Evolutionary conservation across 495 filamentous ascomycete species (phyloP).

Genomic region (Neurospora terricola): DNA sequence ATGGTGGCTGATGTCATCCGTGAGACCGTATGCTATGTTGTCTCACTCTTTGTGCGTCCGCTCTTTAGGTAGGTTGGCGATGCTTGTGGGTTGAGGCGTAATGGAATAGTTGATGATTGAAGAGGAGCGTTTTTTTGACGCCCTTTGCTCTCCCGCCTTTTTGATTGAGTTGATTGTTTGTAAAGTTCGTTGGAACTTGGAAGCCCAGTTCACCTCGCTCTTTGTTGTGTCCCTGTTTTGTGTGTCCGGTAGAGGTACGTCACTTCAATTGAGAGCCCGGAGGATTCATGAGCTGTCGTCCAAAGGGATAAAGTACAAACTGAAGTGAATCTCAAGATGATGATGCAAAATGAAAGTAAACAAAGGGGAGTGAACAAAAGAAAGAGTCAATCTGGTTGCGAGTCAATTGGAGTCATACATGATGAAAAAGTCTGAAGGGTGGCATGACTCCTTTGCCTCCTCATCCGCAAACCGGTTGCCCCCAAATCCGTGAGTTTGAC

Average conservation of each 20-base stretch:
- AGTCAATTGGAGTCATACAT: background rate
- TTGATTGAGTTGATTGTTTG: background rate
- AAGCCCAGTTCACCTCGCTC: background rate
- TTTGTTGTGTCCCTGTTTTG: background rate
- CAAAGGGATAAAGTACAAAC: background rate
- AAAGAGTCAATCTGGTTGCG: background rate
- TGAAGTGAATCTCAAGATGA: background rate
- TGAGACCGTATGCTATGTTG: background rate
- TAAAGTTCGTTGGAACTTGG: background rate
- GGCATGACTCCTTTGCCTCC: slow-evolving; percentile 1
- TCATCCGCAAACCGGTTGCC: background rate
- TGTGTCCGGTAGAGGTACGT: background rate
- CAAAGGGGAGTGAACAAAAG: background rate
- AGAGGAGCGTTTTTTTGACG: background rate
- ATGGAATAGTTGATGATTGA: background rate
- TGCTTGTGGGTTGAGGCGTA: background rate
- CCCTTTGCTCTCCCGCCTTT: background rate
- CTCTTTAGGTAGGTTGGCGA: background rate
- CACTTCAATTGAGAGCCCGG: background rate
- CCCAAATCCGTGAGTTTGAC: background rate
- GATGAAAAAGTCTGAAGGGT: background rate
- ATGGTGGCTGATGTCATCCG: slow-evolving; percentile 28
- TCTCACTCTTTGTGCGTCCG: background rate
- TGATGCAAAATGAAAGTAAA: background rate
- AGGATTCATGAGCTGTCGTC: background rate